Conservation (phyloP, 345 rosid genomes). For the Lepidium aucheri region DNA sequence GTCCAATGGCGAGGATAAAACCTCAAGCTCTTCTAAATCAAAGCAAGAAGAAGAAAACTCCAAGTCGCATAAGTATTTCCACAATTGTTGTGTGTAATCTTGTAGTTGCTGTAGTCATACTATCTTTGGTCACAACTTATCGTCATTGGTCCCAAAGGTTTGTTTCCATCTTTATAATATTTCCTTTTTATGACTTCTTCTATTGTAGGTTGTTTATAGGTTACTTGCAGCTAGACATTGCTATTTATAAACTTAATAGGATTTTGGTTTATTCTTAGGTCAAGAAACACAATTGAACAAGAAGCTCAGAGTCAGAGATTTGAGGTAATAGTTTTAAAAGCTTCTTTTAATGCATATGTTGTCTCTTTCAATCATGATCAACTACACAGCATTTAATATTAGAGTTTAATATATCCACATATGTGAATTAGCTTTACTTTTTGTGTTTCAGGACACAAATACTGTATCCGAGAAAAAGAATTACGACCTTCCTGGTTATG, state of each 20-base stretch:
- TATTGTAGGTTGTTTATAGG: background rate
- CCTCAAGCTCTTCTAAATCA: conserved; percentile 73
- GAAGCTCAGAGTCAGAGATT: conserved; percentile 28
- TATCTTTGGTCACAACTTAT: conserved; percentile 46
- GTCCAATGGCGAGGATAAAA: conserved; percentile 68
- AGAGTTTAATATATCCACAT: background rate
- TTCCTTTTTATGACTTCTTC: background rate
- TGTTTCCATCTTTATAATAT: conserved; percentile 3
- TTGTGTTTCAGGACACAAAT: conserved; percentile 38
- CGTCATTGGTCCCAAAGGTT: conserved; percentile 64
- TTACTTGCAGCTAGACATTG: background rate
- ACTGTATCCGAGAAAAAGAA: conserved; percentile 37
- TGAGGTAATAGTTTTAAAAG: conserved; percentile 27
- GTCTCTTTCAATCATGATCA: background rate
- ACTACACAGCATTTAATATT: background rate
- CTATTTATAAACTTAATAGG: background rate
- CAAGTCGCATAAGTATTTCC: conserved; percentile 49
- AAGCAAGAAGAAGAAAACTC: conserved; percentile 79
- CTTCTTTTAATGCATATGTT: background rate
- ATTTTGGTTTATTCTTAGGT: conserved; percentile 19
- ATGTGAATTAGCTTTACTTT: background rate
- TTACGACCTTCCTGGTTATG: conserved; percentile 70
- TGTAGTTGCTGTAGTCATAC: conserved; percentile 34
- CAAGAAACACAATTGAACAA: conserved; percentile 25
- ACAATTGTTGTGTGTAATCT: conserved; percentile 45